Conservation (phyloP, 306 rosid species). For the Cicer bijugum region DNA sequence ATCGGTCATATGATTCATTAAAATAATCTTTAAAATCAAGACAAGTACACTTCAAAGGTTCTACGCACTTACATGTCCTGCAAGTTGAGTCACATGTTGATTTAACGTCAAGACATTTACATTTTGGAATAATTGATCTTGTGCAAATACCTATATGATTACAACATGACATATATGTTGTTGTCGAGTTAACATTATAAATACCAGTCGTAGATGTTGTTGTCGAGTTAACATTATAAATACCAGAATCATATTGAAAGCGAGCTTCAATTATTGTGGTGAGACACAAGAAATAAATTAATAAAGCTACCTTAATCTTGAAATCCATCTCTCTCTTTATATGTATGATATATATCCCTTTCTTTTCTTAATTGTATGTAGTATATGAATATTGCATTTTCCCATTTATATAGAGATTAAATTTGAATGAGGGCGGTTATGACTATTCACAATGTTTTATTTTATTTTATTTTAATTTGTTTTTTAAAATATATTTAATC, state of each 20-base stretch:
- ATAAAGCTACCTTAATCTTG: background rate
- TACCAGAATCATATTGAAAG: background rate
- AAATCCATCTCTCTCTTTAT: background rate
- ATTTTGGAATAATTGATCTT: background rate
- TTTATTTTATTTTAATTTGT: too few species aligned
- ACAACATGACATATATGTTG: background rate
- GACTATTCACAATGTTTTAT: too few species aligned
- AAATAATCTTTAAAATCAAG: background rate
- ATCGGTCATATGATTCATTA: too few species aligned
- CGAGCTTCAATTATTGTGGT: constrained; percentile 32
- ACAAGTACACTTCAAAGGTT: background rate
- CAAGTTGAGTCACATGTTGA: constrained; percentile 24
- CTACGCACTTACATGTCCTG: background rate
- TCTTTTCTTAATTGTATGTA: background rate
- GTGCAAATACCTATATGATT: background rate
- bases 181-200: background rate
- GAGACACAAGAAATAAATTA: background rate
- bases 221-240: background rate
- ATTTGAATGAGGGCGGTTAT: too few species aligned
- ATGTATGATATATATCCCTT: too few species aligned
- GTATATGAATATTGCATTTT: background rate
- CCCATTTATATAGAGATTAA: too few species aligned
- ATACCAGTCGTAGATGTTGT: too few species aligned
- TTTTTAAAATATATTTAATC: too few species aligned
- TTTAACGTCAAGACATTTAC: background rate